Percentiles rank a stretch among this genome's conserved stretches.
These are phyloP conservation scores for Neurospora sp. DNA, from an alignment of 495 filamentous ascomycete species.

Conservation along the genomic window DNA sequence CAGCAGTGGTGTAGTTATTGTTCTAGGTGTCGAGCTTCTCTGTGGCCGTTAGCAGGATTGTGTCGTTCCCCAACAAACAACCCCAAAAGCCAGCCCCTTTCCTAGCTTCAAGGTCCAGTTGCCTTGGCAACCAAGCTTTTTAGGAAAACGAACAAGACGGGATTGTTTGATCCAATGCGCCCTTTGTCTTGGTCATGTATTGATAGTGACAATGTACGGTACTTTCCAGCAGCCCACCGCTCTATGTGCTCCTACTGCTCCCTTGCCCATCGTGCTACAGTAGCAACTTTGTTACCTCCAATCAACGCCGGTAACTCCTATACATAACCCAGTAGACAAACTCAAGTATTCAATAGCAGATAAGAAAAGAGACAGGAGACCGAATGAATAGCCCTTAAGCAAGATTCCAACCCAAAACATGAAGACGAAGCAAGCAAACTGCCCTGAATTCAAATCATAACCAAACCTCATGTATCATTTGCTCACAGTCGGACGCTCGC, in stretches of 20 bases:
- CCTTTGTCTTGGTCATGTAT: background rate
- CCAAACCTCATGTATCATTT: background rate
- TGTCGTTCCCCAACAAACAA: background rate
- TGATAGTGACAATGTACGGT: background rate
- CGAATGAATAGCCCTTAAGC: background rate
- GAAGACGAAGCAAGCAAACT: background rate
- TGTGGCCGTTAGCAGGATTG: background rate
- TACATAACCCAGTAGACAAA: background rate
- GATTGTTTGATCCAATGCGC: background rate
- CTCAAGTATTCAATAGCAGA: background rate
- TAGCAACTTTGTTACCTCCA: background rate
- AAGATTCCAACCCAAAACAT: background rate
- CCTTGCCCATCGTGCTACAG: background rate
- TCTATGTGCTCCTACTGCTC: background rate
- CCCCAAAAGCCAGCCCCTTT: background rate
- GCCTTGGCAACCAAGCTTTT: background rate
- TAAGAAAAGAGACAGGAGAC: background rate
- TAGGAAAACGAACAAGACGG: background rate
- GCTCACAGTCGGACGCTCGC: constrained; percentile 54
- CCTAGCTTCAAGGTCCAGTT: background rate
- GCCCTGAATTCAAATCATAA: background rate
- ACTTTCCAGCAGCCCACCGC: background rate
- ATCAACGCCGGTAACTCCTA: background rate
- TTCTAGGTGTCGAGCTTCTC: background rate
- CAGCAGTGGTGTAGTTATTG: background rate